These are phyloP conservation scores for Aspergillus sclerotiicarbonarius DNA, from an alignment of 495 filamentous ascomycete genomes.

Conservation along the genomic window DNA sequence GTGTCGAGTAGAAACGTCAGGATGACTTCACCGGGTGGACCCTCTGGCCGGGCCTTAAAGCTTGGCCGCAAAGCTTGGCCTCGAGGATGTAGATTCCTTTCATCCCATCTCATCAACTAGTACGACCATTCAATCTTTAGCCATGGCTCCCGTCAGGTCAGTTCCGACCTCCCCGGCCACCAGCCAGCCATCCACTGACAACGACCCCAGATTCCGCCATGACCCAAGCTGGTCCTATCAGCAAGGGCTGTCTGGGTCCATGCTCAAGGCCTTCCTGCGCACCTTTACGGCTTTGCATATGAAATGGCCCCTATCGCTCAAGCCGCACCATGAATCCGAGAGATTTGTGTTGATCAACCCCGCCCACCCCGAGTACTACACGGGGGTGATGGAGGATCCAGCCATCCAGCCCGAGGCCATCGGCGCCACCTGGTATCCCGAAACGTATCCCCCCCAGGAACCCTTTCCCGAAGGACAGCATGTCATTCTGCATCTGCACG, in stretches of 20 bases:
- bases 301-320: slow-evolving; percentile 2
- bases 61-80: too few species aligned
- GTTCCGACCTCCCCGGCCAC: too few species aligned
- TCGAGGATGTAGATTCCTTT: too few species aligned
- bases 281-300: background rate
- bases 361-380: background rate
- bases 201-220: background rate
- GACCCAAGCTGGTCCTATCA: background rate
- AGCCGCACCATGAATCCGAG: background rate
- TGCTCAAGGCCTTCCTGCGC: background rate
- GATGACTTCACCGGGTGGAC: too few species aligned
- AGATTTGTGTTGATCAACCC: background rate
- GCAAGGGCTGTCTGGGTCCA: background rate
- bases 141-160: too few species aligned
- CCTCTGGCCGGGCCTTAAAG: too few species aligned
- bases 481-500: slow-evolving; percentile 1
- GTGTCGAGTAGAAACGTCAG: too few species aligned
- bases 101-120: too few species aligned
- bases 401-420: background rate
- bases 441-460: background rate
- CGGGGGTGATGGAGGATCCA: background rate
- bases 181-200: background rate
- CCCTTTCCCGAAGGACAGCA: background rate
- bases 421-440: slow-evolving; percentile 1
- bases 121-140: too few species aligned